A percentile compares a stretch with the other conserved stretches of the same genome.
Evolutionary conservation across 805 yeast species (phyloP).

Genomic region (Spathaspora sp.): DNA sequence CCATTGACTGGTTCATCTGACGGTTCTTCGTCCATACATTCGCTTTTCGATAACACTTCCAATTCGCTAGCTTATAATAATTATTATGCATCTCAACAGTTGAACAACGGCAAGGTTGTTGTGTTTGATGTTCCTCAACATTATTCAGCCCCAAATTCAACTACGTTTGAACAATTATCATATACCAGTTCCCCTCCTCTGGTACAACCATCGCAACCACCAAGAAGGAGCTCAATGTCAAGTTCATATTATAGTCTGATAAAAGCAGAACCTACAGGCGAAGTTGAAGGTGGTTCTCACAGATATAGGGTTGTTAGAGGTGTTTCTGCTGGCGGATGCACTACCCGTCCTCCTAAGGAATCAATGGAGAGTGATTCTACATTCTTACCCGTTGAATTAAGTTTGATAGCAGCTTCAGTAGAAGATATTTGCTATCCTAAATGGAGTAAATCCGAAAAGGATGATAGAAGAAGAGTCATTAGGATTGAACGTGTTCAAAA

Average conservation of each 20-base stretch:
- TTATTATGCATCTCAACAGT: conserved; percentile 1
- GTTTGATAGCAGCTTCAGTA: conserved; percentile 42
- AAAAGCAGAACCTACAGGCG: neutral
- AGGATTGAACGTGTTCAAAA: conserved; percentile 54
- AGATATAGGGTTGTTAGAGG: conserved; percentile 51
- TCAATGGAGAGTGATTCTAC: conserved; percentile 22
- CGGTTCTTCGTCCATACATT: conserved; percentile 5
- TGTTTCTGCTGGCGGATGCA: conserved; percentile 54
- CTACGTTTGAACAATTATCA: neutral
- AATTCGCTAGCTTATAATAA: conserved; percentile 2
- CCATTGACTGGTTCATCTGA: neutral
- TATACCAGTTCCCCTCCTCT: neutral
- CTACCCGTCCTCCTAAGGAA: conserved; percentile 52
- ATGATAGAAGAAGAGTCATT: conserved; percentile 54
- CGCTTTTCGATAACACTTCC: conserved; percentile 7
- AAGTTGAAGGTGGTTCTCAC: conserved; percentile 1
- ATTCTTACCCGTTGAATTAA: conserved; percentile 45
- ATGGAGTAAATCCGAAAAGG: conserved; percentile 45
- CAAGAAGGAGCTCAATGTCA: neutral
- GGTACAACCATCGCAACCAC: neutral
- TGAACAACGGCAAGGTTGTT: neutral
- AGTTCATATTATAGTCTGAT: neutral
- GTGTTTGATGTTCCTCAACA: neutral
- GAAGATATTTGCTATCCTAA: conserved; percentile 47
- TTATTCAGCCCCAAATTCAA: neutral